Evolutionary conservation across 495 filamentous ascomycete species (phyloP), one percentile per base, ranked within the genome.

Genomic region (Hypoxylon fragiforme): DNA sequence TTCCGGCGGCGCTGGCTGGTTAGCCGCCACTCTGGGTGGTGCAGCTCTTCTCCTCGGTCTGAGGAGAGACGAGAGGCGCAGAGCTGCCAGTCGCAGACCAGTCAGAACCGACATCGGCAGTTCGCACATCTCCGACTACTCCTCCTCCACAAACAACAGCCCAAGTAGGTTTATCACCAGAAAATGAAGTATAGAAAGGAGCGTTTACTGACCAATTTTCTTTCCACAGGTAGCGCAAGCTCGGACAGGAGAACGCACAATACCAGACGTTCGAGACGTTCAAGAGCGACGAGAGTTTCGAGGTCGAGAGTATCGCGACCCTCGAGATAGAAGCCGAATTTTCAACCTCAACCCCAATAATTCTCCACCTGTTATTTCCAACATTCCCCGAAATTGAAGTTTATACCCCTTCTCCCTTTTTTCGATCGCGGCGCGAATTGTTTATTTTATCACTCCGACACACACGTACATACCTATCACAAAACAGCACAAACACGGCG

Each of bases 1-100:
- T 53, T n/a, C n/a, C n/a, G 80, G 83, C 28, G 69, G 68, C 1
- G 63, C 64, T 11, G 79, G 77, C 22, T 73, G 83, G 62, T 72
- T 87, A 12, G 32, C 60, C 8, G 61, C 65, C n/a, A 81, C 78
- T 31, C 63, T 81, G 38, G 84, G 80, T 3, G 86, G 85, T 8
- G 76, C 85, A 2, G 71, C 91, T 30, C 70, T 91, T 19, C 75
- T 89, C 31, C 75, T 96, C 40, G 91, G 90, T n/a, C 60, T 95
- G 68, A 88, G 81, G 76, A 81, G 86, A 59, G 80, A 87, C 43
- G 73, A 80, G 40, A 80, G 74, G 44, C 66, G 66, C 71, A 81
- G 70, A 71, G 28, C 60, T 39, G 53, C 47, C 24, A 57, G 60
- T 19, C 68, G 63, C 65, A 77, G 63, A 73, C 72, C 73, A 52